Percentiles rank a stretch among this genome's conserved stretches.
Evolutionary conservation across 805 yeast genomes (phyloP).

Genomic region (Candida berthetii): DNA sequence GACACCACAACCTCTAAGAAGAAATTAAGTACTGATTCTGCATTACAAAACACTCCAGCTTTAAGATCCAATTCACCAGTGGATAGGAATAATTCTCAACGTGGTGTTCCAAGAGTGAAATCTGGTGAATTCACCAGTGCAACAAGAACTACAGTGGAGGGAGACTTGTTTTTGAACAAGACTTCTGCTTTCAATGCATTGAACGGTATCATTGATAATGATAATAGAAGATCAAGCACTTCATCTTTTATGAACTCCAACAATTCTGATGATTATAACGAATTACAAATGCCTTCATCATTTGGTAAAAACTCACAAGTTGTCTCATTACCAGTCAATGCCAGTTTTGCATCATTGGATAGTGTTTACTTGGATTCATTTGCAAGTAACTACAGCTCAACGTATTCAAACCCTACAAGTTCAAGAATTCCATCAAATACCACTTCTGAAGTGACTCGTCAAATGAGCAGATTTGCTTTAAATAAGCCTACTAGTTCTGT

Average conservation of each 20-base stretch:
- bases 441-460: background rate
- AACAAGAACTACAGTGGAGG: constrained; percentile 21
- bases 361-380: constrained; percentile 57
- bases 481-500: constrained; percentile 7
- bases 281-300: constrained; percentile 7
- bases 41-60: background rate
- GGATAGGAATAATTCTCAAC: constrained; percentile 5
- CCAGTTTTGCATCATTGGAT: constrained; percentile 74
- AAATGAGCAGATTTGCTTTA: constrained; percentile 14
- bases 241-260: constrained; percentile 3
- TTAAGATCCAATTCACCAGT: background rate
- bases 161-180: constrained; percentile 22
- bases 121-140: constrained; percentile 16
- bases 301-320: constrained; percentile 44
- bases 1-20: background rate
- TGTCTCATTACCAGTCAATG: constrained; percentile 62
- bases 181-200: constrained; percentile 19
- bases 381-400: constrained; percentile 12
- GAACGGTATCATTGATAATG: constrained; percentile 17
- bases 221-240: constrained; percentile 13
- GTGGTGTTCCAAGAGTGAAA: constrained; percentile 9
- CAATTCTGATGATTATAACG: background rate
- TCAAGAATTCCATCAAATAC: constrained; percentile 8
- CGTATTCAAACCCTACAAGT: constrained; percentile 8
- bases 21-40: background rate